Evolutionary conservation across 345 rosid genomes (phyloP).

Genomic region (Aquilaria yunnanensis): DNA sequence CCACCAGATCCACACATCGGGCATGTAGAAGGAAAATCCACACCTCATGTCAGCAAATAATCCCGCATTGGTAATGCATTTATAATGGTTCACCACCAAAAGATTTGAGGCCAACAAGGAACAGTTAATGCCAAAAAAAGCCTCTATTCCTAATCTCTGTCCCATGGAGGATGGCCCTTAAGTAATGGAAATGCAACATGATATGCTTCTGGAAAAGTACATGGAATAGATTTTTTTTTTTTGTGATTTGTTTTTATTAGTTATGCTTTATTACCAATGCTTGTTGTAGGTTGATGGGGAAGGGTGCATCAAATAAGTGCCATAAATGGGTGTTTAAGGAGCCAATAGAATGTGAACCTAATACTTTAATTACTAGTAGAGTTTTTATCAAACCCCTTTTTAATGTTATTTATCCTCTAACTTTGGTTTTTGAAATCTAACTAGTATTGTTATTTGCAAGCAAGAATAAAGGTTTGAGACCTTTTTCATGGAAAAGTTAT

Average conservation of each 20-base stretch:
- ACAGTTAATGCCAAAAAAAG: no score
- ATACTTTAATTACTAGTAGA: slow-evolving; percentile 95
- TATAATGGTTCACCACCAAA: no score
- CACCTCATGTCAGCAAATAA: no score
- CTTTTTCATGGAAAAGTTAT: background rate
- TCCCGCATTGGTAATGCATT: no score
- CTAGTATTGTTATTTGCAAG: no score
- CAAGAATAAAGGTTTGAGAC: background rate
- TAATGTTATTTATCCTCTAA: background rate
- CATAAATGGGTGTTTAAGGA: slow-evolving; percentile 99
- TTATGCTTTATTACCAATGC: background rate
- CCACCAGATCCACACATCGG: no score
- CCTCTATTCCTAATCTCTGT: no score
- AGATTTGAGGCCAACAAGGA: no score
- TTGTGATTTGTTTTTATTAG: slow-evolving; percentile 5
- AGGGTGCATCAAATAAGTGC: slow-evolving; percentile 99
- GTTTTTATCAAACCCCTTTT: slow-evolving; percentile 34
- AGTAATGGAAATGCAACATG: no score
- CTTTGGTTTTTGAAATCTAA: background rate
- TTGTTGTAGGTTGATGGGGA: slow-evolving; percentile 86
- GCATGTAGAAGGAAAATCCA: no score
- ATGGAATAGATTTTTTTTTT: background rate
- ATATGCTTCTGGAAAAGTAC: background rate
- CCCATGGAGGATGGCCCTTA: no score
- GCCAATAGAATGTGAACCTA: slow-evolving; percentile 93